These are phyloP conservation scores for Odontarrhena argentea DNA, from an alignment of 345 rosid genomes.

Conservation along the genomic window DNA sequence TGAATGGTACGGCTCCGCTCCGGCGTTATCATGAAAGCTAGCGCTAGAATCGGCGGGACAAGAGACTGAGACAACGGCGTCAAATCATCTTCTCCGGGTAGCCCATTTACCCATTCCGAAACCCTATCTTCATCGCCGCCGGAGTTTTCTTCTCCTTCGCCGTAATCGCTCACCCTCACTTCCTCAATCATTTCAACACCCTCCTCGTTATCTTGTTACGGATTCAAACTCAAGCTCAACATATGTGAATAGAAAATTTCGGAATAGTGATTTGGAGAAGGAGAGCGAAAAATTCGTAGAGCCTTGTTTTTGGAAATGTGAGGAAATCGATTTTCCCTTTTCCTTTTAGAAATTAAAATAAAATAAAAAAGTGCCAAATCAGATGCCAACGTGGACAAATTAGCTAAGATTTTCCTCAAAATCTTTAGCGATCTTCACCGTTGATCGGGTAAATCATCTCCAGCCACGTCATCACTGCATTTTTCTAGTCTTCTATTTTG, in stretches of 20 bases:
- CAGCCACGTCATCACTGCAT: constrained; percentile 26
- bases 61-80: constrained; percentile 62
- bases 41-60: constrained; percentile 62
- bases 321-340: constrained; percentile 11
- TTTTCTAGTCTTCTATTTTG: neutral
- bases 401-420: constrained; percentile 48
- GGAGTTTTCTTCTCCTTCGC: constrained; percentile 28
- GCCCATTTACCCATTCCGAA: constrained; percentile 27
- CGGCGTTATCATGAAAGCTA: constrained; percentile 74
- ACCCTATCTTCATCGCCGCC: constrained; percentile 5
- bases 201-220: neutral
- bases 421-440: constrained; percentile 38
- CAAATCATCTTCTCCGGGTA: constrained; percentile 39
- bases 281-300: constrained; percentile 26
- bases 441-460: constrained; percentile 16
- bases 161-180: constrained; percentile 40
- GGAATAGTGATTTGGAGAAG: constrained; percentile 27
- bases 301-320: constrained; percentile 28
- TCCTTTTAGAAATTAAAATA: neutral
- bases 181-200: constrained; percentile 29
- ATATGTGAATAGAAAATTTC: neutral
- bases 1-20: constrained; percentile 50
- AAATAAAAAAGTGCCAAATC: constrained; percentile 55
- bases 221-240: constrained; percentile 1
- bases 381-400: constrained; percentile 70